Evolutionary conservation across 805 yeast species (phyloP).

Genomic region (Candida adriatica): DNA sequence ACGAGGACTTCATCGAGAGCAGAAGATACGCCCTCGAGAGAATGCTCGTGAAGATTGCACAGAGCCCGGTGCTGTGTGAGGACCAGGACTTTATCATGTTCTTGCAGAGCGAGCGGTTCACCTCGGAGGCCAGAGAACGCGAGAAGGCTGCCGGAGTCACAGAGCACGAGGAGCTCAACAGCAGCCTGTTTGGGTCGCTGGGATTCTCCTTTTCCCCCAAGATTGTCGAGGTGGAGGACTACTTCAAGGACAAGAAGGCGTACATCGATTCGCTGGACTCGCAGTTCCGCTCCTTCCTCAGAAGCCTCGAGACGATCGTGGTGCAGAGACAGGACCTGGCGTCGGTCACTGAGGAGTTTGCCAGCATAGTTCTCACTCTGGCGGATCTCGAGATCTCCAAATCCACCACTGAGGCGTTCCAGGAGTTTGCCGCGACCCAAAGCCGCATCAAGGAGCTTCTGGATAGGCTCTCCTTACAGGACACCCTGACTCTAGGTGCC

Average conservation of each 20-base stretch:
- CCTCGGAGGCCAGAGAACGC: slow-evolving; percentile 62
- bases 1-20: slow-evolving; percentile 81
- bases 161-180: slow-evolving; percentile 24
- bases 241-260: slow-evolving; percentile 60
- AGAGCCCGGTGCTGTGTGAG: slow-evolving; percentile 45
- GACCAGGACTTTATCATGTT: slow-evolving; percentile 79
- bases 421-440: slow-evolving; percentile 69
- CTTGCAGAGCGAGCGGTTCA: slow-evolving; percentile 65
- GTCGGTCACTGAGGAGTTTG: slow-evolving; percentile 60
- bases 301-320: slow-evolving; percentile 66
- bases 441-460: slow-evolving; percentile 62
- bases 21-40: slow-evolving; percentile 78
- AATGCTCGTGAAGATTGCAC: slow-evolving; percentile 73
- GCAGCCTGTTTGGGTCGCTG: slow-evolving; percentile 55
- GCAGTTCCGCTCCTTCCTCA: slow-evolving; percentile 62
- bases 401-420: slow-evolving; percentile 53
- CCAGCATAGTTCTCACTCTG: slow-evolving; percentile 48
- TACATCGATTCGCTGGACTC: slow-evolving; percentile 67
- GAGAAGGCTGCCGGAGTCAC: slow-evolving; percentile 45
- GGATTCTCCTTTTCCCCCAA: slow-evolving; percentile 63
- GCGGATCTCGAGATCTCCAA: slow-evolving; percentile 72
- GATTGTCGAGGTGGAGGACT: slow-evolving; percentile 72
- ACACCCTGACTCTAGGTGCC: slow-evolving; percentile 76
- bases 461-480: slow-evolving; percentile 76
- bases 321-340: slow-evolving; percentile 72